Evolutionary conservation across 108 stramenopile species (phyloP).

Genomic region (Chaetoceros tenuissimus): DNA sequence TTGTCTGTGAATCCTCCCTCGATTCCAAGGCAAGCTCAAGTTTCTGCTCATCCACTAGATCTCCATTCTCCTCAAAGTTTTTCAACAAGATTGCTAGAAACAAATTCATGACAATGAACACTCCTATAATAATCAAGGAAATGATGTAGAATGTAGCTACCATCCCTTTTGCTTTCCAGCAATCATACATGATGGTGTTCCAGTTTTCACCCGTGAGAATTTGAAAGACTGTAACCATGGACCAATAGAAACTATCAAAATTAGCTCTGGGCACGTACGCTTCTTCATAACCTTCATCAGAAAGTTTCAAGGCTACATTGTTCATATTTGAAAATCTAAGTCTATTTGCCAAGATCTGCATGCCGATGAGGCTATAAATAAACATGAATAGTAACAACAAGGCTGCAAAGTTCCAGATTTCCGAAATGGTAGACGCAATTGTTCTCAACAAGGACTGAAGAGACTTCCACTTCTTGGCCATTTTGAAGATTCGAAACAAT

Average conservation of each 20-base stretch:
- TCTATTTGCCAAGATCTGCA: conserved; percentile 66
- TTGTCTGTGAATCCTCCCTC: background rate
- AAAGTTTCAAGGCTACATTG: conserved; percentile 15
- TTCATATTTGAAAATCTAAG: conserved; percentile 24
- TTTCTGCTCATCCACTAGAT: background rate
- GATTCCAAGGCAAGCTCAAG: conserved; percentile 1
- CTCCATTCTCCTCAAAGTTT: conserved; percentile 36
- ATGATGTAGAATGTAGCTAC: conserved; percentile 37
- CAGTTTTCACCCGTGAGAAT: conserved; percentile 57
- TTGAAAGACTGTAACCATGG: conserved; percentile 44
- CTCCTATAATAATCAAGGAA: conserved; percentile 33
- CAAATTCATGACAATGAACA: conserved; percentile 45
- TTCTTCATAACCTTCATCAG: conserved; percentile 12
- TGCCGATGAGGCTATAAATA: conserved; percentile 54
- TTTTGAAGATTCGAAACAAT: conserved; percentile 67
- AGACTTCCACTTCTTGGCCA: conserved; percentile 50
- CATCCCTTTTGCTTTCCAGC: conserved; percentile 29
- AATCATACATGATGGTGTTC: conserved; percentile 55
- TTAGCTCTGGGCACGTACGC: conserved; percentile 28
- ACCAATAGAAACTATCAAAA: conserved; percentile 38
- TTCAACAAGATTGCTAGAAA: conserved; percentile 55
- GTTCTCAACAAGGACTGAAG: conserved; percentile 47
- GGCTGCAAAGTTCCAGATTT: conserved; percentile 50
- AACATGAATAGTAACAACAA: conserved; percentile 59
- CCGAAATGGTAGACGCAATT: conserved; percentile 35